Evolutionary conservation across 164 flowering plant genomes (phyloP).

Genomic region (Paratinospora sagittata): DNA sequence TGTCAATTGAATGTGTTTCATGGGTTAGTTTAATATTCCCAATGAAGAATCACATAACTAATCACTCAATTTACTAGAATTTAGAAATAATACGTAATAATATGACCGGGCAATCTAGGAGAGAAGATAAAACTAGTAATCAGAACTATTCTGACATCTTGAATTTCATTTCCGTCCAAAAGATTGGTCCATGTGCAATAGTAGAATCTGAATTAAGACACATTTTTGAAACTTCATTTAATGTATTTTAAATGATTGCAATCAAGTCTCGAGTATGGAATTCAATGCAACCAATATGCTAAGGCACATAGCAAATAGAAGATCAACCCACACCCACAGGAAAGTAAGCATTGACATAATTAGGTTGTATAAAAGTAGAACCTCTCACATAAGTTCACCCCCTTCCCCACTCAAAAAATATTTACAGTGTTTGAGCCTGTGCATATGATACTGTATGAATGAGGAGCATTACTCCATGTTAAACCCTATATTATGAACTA

Average conservation of each 20-base stretch:
- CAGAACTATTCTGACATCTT: background rate
- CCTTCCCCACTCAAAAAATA: background rate
- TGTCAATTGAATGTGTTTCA: background rate
- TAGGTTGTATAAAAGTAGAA: background rate
- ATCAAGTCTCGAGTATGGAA: background rate
- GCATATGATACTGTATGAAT: background rate
- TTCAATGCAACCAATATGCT: background rate
- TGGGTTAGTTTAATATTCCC: background rate
- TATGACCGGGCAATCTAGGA: background rate
- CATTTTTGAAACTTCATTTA: background rate
- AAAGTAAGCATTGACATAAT: background rate
- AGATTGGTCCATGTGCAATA: background rate
- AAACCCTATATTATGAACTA: background rate
- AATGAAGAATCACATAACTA: slow-evolving; percentile 1
- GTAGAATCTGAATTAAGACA: background rate
- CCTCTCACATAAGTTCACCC: background rate
- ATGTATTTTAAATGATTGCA: background rate
- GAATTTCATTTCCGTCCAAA: too few species aligned
- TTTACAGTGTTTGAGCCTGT: background rate
- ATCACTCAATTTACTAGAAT: background rate
- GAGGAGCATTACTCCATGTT: background rate
- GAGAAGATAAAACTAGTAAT: background rate
- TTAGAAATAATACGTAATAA: too few species aligned
- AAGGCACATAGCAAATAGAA: background rate
- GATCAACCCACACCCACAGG: background rate